Evolutionary conservation across 306 rosid genomes (phyloP).

Genomic region (Prunus dulcis): DNA sequence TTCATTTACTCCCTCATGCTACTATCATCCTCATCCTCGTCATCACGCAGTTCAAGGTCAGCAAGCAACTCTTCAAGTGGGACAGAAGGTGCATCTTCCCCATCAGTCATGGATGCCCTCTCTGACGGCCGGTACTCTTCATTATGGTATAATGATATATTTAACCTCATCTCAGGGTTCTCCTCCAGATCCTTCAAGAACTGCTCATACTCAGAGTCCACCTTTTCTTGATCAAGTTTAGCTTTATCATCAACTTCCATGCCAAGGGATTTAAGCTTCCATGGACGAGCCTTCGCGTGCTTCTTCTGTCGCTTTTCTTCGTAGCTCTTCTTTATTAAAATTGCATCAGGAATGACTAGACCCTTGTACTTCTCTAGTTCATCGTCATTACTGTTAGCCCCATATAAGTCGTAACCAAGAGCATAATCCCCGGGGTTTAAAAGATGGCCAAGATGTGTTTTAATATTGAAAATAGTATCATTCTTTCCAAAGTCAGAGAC

Average conservation of each 20-base stretch:
- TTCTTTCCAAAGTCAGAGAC: constrained; percentile 70
- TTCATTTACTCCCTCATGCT: constrained; percentile 41
- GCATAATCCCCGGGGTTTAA: constrained; percentile 69
- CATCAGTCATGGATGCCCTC: constrained; percentile 53
- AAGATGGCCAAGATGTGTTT: constrained; percentile 72
- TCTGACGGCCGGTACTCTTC: constrained; percentile 63
- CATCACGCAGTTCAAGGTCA: constrained; percentile 57
- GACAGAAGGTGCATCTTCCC: constrained; percentile 58
- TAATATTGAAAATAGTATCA: constrained; percentile 56
- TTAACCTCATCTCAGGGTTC: constrained; percentile 55
- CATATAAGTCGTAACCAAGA: constrained; percentile 65
- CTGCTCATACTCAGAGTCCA: constrained; percentile 51
- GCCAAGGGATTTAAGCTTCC: constrained; percentile 57
- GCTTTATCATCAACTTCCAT: constrained; percentile 59
- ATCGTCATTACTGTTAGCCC: constrained; percentile 47
- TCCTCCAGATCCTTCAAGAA: constrained; percentile 67
- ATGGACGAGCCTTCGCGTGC: constrained; percentile 45
- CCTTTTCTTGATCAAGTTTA: constrained; percentile 45
- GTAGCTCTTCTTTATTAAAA: constrained; percentile 62
- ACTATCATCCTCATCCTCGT: constrained; percentile 30
- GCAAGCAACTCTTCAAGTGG: constrained; percentile 69
- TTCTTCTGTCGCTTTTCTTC: constrained; percentile 67
- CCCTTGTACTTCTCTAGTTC: constrained; percentile 61
- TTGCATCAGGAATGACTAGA: constrained; percentile 51
- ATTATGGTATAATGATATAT: constrained; percentile 48